Base-by-base conservation (phyloP, 1,139 yeast species). In the Diutina sp. region DNA sequence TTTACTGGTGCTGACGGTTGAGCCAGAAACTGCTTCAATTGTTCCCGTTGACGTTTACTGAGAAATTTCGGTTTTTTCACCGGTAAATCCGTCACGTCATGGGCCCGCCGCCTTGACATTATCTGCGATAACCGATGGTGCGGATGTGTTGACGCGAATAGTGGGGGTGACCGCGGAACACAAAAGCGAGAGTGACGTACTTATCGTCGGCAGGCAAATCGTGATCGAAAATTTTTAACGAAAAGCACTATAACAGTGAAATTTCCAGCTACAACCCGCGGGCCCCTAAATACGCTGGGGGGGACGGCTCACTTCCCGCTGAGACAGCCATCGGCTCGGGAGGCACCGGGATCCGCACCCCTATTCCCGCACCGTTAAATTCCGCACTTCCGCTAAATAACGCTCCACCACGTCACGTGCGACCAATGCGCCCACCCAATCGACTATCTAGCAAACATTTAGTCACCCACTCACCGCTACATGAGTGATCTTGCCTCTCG, bases 331-430 rank as follows among this genome's bases (percentile, higher is more conserved):
- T 6, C 25, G 46, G 46, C 18, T 6, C 46, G 46, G 46, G 46
- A n/a, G n/a, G 8, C 25, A 44, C 46, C 46, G 46, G 46, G 11
- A 16, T 44, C 25, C 25, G 46, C 11, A 21, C 18, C 46, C 25
- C 25, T 44, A 18, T n/a, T 44, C 16, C 41, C 41, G 41, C 41
- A 35, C 41, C 16, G 41, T 35, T 35, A 35, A 35, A 35, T 56
- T 62, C 57, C 47, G 59, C 58, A 51, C 57, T 21, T 64, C 64
- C 30, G 66, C 65, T 51, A 62, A 61, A 50, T 63, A 59, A 48
- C 61, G 61, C 55, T 65, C 66, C 41, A 35, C 41, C 14, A 12
- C 41, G 41, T 35, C 41, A 35, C 41, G 41, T 35, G 41, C 41
- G 14, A 35, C 14, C 41, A 8, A 35, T 35, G 41, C 38, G 38